phyloP scores from a whole-genome alignment of 2,329 filamentous ascomycete species.

The Ophiostoma sp. region DNA sequence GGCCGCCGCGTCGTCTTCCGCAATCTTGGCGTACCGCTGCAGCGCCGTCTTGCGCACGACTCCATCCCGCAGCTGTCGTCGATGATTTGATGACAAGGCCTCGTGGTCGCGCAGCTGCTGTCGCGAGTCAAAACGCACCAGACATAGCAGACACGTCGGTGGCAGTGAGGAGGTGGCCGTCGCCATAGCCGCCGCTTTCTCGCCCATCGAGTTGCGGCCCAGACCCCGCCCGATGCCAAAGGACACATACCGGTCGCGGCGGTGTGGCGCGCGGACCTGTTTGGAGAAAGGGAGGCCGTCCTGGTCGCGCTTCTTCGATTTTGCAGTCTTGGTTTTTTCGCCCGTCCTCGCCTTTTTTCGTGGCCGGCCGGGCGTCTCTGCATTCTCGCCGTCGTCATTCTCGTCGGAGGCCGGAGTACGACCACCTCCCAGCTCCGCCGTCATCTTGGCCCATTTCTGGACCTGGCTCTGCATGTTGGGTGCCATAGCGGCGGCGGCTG shows the following conservation, averaged over 20 bases:
- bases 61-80: constrained; percentile 28
- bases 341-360: neutral
- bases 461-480: constrained; percentile 53
- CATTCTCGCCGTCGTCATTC: constrained; percentile 28
- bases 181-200: neutral
- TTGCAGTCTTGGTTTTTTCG: neutral
- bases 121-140: constrained; percentile 56
- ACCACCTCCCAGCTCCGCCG: constrained; percentile 56
- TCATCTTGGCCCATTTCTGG: constrained; percentile 70
- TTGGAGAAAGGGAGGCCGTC: constrained; percentile 4
- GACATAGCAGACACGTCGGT: constrained; percentile 57
- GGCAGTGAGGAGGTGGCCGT: neutral
- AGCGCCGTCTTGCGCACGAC: constrained; percentile 21
- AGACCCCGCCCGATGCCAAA: constrained; percentile 54
- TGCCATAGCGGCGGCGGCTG: constrained; percentile 45
- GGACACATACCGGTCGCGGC: constrained; percentile 49
- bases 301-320: neutral
- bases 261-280: constrained; percentile 34
- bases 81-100: constrained; percentile 33
- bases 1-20: neutral
- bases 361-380: constrained; percentile 29
- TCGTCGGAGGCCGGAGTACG: neutral
- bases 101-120: constrained; percentile 36
- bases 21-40: constrained; percentile 26
- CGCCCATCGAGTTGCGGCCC: constrained; percentile 16